These are phyloP conservation scores for Mollisia scopiformis DNA, from an alignment of 2,329 filamentous ascomycete genomes.

Conservation along the genomic window DNA sequence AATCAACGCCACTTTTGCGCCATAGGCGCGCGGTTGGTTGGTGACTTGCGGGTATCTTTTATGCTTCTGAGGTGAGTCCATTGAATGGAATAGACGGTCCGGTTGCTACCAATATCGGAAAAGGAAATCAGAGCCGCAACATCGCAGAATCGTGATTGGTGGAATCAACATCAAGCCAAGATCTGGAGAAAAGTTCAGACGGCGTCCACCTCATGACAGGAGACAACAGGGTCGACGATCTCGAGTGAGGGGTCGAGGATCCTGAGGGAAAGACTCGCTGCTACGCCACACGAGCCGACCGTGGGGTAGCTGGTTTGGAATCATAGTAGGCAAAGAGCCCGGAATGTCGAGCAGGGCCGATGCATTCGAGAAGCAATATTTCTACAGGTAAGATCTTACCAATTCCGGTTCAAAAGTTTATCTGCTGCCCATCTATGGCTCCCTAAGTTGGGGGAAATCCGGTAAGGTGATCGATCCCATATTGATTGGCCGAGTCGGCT, in stretches of 20 bases:
- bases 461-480: neutral
- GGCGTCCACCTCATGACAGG: neutral
- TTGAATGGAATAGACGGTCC: constrained; percentile 9
- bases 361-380: neutral
- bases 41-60: constrained; percentile 2
- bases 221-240: neutral
- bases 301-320: neutral
- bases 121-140: neutral
- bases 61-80: neutral
- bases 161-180: neutral
- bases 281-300: neutral
- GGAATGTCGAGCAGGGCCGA: neutral
- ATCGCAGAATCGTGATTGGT: neutral
- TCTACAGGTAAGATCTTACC: neutral
- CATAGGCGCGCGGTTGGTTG: constrained; percentile 19
- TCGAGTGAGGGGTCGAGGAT: neutral
- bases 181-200: neutral
- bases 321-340: neutral
- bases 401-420: neutral
- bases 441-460: neutral
- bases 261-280: neutral
- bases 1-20: neutral
- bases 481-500: neutral
- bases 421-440: neutral
- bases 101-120: constrained; percentile 7